Evolutionary conservation across 2,329 filamentous ascomycete species (phyloP), one percentile per base, ranked within the genome.

Genomic region (Septoria petroselini): DNA sequence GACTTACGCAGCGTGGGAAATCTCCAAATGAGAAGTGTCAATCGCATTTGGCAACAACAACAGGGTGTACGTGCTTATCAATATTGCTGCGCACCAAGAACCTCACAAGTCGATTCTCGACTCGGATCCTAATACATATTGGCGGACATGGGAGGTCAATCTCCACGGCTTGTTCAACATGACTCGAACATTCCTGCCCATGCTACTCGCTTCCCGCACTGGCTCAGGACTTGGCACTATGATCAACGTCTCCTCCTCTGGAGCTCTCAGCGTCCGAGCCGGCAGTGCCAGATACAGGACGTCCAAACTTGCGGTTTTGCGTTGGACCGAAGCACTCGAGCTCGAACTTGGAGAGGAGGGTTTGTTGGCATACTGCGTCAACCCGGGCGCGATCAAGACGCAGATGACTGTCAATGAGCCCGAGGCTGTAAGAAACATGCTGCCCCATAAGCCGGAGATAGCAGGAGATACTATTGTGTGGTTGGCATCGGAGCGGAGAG

Each of bases 141-240:
- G 73, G 72, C 59, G 57, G 23, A 70, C 69, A 15, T 75, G 70
- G 62, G 72, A 76, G 15, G 71, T 78, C 52, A 81, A 80, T 54
- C 57, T 79, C 19, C 72, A 71, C 25, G 78, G 78, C 0, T 63
- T 59, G 4, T 68, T 62, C 55, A 45, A 61, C 18, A 45, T 63
- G 14, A 58, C 53, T 3, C 58, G 59, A 11, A 51, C 71, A 1
- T 77, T 79, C 50, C 59, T 82, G 7, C 74, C 76, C 0, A 53
- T 75, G 19, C 52, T 79, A 4, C 57, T 65, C 4, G 38, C 48
- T 18, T 11, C 33, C 7, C 64, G 67, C 12, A 12, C 21, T 23
- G 9, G 25, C 11, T 23, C n/a, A 8, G 37, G 18, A 6, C 50
- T 63, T 35, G 73, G 72, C 57, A 74, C 70, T 2, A 65, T 75